Evolutionary conservation across 1,284 basidiomycete genomes (phyloP).

Genomic region (Trametes versicolor): DNA sequence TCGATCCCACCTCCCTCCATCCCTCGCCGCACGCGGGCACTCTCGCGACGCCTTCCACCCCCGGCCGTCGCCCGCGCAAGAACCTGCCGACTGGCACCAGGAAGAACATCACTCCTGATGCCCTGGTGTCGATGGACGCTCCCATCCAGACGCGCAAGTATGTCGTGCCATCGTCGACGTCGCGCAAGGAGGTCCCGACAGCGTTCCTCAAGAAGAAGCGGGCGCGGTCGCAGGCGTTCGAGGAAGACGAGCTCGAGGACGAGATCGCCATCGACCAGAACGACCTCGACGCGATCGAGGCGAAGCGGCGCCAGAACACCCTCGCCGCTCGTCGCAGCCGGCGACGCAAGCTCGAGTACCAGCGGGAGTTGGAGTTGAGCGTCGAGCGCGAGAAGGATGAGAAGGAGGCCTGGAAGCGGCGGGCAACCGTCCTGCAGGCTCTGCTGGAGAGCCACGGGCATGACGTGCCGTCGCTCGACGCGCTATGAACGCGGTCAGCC

Average conservation of each 20-base stretch:
- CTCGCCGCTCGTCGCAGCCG: conserved; percentile 80
- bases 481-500: conserved; percentile 37
- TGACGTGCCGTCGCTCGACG: conserved; percentile 51
- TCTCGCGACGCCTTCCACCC: conserved; percentile 42
- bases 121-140: conserved; percentile 55
- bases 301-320: conserved; percentile 84
- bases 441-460: conserved; percentile 58
- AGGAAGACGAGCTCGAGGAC: conserved; percentile 63
- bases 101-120: conserved; percentile 54
- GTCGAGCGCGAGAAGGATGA: conserved; percentile 59
- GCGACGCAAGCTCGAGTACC: conserved; percentile 80
- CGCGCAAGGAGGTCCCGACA: conserved; percentile 59
- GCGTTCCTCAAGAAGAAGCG: conserved; percentile 64
- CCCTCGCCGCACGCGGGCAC: conserved; percentile 44
- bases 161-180: conserved; percentile 56
- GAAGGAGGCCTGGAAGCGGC: conserved; percentile 65
- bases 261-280: conserved; percentile 50
- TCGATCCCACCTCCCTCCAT: conserved; percentile 53
- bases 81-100: conserved; percentile 53
- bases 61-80: conserved; percentile 53
- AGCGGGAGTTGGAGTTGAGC: conserved; percentile 65
- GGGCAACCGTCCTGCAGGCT: conserved; percentile 57
- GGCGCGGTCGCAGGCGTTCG: conserved; percentile 58
- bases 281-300: conserved; percentile 74
- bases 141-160: conserved; percentile 60